Evolutionary conservation across 306 rosid genomes (phyloP).

Genomic region (Comarum palustre): DNA sequence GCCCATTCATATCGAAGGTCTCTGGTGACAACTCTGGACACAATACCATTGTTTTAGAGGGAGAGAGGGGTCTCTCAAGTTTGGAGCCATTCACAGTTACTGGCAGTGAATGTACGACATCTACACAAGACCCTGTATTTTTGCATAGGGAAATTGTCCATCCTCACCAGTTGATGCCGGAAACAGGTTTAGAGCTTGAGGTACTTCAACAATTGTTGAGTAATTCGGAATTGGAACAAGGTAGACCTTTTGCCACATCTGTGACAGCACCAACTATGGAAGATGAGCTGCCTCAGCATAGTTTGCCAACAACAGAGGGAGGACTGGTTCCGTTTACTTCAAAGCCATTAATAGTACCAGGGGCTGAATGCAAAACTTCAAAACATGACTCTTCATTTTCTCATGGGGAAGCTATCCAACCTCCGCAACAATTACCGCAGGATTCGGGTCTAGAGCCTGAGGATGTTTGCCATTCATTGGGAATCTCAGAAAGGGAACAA

Average conservation of each 20-base stretch:
- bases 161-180: constrained; percentile 38
- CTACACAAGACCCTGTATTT: constrained; percentile 25
- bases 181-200: constrained; percentile 35
- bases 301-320: constrained; percentile 36
- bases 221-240: constrained; percentile 36
- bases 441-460: constrained; percentile 39
- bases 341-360: constrained; percentile 38
- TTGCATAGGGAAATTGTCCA: constrained; percentile 27
- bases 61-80: constrained; percentile 31
- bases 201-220: constrained; percentile 30
- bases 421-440: constrained; percentile 27
- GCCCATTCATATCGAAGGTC: constrained; percentile 42
- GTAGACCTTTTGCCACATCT: constrained; percentile 30
- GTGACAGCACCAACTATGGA: constrained; percentile 31
- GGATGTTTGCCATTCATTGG: constrained; percentile 28
- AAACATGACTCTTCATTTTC: constrained; percentile 28
- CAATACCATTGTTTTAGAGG: constrained; percentile 35
- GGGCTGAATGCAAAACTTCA: constrained; percentile 23
- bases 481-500: constrained; percentile 36
- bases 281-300: constrained; percentile 40
- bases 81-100: constrained; percentile 37
- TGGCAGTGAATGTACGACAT: constrained; percentile 20
- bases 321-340: constrained; percentile 32
- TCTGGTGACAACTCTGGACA: constrained; percentile 34
- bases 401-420: constrained; percentile 26